phyloP scores from a whole-genome alignment of 495 filamentous ascomycete genomes.

The Daldinia decipiens region DNA sequence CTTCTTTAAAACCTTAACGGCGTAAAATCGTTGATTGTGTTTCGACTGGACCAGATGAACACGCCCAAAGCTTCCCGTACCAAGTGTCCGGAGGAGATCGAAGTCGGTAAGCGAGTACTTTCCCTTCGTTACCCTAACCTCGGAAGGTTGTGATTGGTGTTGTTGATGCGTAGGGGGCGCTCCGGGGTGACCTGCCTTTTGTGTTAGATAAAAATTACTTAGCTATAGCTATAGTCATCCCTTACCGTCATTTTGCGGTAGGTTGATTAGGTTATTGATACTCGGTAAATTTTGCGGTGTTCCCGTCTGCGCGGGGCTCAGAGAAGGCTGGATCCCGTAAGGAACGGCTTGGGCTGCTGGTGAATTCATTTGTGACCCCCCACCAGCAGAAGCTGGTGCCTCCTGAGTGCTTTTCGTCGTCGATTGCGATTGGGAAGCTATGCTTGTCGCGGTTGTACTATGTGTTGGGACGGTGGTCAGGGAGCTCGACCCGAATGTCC shows the following conservation, averaged over 20 bases:
- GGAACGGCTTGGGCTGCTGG: slow-evolving; percentile 42
- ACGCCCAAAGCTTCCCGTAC: slow-evolving; percentile 95
- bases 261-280: slow-evolving; percentile 78
- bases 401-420: slow-evolving; percentile 36
- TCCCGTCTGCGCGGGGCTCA: slow-evolving; percentile 45
- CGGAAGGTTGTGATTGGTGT: slow-evolving; percentile 39
- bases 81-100: slow-evolving; percentile 84
- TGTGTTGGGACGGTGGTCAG: slow-evolving; percentile 49
- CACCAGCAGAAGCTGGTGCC: slow-evolving; percentile 44
- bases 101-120: slow-evolving; percentile 96
- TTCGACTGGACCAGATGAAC: slow-evolving; percentile 96
- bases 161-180: slow-evolving; percentile 49
- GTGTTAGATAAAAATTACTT: slow-evolving; percentile 37
- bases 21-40: slow-evolving; percentile 97
- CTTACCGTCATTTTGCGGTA: slow-evolving; percentile 64
- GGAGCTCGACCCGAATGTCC: slow-evolving; percentile 58
- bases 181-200: slow-evolving; percentile 42
- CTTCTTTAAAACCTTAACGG: slow-evolving; percentile 98
- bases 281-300: slow-evolving; percentile 68
- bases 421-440: slow-evolving; percentile 42
- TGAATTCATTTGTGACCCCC: slow-evolving; percentile 48
- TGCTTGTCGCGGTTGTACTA: slow-evolving; percentile 51
- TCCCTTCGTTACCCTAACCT: slow-evolving; percentile 85
- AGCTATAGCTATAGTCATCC: slow-evolving; percentile 46
- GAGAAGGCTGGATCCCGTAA: slow-evolving; percentile 44